Base-by-base conservation (phyloP, 805 yeast species). In the Suhomyces prunicola region DNA sequence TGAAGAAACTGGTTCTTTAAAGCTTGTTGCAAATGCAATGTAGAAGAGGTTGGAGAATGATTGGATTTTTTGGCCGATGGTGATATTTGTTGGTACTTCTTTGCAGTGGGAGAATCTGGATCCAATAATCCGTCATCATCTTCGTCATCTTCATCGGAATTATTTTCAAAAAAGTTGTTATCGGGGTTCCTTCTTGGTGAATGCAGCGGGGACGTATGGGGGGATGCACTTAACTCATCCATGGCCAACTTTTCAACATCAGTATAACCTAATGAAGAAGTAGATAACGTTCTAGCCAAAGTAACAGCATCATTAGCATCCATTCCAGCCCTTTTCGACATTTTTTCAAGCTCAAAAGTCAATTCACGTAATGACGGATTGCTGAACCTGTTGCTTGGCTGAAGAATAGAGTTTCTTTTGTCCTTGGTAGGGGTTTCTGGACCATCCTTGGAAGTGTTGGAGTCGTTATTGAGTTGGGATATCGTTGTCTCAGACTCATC, bases 271-370 rank as follows among this genome's bases (percentile, higher is more conserved):
- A 87, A 73, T 0, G 90, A 82, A 0, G 87, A 80, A 46, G 89
- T 80, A 2, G 93, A 86, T 47, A 90, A 75, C 1, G 94, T 84
- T 62, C 96, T 75, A 0, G 96, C 97, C 52, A 90, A 74, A 0
- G 96, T 84, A 5, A 87, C 86, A 0, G 96, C 96, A 71, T 90
- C 96, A 40, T 85, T 81, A 4, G 90, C 85, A 50, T 84, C 86
- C 68, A 88, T 71, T 0, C 96, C 94, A 0, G 93, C 96, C 68
- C 84, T 74, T 57, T 85, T 86, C 0, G 93, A 84, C 46, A 91
- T 73, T 46, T 79, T 82, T 57, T 88, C 87, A 51, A 92, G 73
- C 67, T 92, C 97, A 55, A 74, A 82, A 2, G 96, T 86, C 36
- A 88, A 77, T 50, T 86, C 89, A 54, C 82, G 81, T 59, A 88